phyloP scores from a whole-genome alignment of 2,329 filamentous ascomycete species.

The Aureobasidium subglaciale region DNA sequence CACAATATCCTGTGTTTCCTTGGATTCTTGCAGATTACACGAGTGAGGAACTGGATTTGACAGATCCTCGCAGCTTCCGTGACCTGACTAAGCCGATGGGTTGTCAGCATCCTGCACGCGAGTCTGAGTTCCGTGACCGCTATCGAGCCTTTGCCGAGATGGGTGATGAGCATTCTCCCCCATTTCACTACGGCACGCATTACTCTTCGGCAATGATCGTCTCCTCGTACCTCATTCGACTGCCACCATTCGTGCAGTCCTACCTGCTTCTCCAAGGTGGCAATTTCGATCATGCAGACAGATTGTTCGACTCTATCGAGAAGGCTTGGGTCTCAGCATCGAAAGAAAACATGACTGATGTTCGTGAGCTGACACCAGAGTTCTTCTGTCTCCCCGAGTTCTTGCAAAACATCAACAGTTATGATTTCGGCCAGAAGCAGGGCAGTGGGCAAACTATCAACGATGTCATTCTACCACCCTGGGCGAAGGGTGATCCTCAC shows the following conservation, averaged over 20 bases:
- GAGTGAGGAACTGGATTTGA: conserved; percentile 82
- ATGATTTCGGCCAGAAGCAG: conserved; percentile 86
- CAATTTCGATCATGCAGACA: conserved; percentile 89
- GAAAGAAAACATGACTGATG: conserved; percentile 82
- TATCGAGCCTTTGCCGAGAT: conserved; percentile 88
- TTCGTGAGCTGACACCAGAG: conserved; percentile 89
- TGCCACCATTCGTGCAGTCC: conserved; percentile 94
- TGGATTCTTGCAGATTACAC: conserved; percentile 97
- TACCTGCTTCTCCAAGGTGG: conserved; percentile 93
- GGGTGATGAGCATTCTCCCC: conserved; percentile 64
- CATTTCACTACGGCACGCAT: conserved; percentile 97
- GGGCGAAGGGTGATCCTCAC: conserved; percentile 92
- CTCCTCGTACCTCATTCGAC: conserved; percentile 85
- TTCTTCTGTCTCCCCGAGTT: conserved; percentile 98
- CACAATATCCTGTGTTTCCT: conserved; percentile 95
- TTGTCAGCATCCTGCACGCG: conserved; percentile 69
- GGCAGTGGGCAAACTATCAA: conserved; percentile 74
- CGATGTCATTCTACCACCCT: conserved; percentile 81
- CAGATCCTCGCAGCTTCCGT: conserved; percentile 76
- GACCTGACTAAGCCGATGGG: conserved; percentile 96
- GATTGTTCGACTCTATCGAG: conserved; percentile 87
- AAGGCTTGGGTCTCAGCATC: conserved; percentile 90
- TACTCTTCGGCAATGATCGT: conserved; percentile 99
- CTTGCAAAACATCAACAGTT: conserved; percentile 84
- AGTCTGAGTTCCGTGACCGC: conserved; percentile 72